Percentiles rank a stretch among this genome's conserved stretches.
These are phyloP conservation scores for Coemansia sp. DNA, from an alignment of 192 early-diverging fungal genomes.

Conservation along the genomic window DNA sequence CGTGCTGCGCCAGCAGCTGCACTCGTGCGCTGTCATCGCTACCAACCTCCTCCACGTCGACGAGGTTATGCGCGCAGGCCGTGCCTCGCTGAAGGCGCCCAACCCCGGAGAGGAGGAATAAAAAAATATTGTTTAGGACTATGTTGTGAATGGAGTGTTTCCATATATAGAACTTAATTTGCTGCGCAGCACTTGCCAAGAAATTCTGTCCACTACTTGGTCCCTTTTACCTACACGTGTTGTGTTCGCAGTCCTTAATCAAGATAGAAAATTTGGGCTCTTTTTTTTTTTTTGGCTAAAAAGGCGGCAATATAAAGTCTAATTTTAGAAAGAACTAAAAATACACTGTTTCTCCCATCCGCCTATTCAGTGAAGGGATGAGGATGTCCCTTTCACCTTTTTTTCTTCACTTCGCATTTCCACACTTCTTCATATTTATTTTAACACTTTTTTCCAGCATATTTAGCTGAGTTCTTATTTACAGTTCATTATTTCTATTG, in stretches of 20 bases:
- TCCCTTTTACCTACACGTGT: too few species aligned
- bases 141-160: not conserved
- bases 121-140: not conserved
- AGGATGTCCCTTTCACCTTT: not conserved
- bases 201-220: too few species aligned
- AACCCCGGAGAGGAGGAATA: constrained; percentile 45
- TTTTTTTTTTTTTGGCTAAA: too few species aligned
- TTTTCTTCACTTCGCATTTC: not conserved
- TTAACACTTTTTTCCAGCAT: not conserved
- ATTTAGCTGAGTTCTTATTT: not conserved
- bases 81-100: constrained; percentile 55
- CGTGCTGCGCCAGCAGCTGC: constrained; percentile 93
- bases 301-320: not conserved
- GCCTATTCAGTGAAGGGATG: not conserved
- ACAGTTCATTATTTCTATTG: not conserved
- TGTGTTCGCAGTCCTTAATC: too few species aligned
- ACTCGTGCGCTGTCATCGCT: constrained; percentile 97
- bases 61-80: constrained; percentile 91
- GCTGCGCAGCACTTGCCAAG: not conserved
- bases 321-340: not conserved
- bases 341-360: not conserved
- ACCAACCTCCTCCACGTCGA: constrained; percentile 97
- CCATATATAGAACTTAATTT: too few species aligned
- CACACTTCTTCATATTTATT: constrained; percentile 3
- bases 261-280: not conserved